These are phyloP conservation scores for Penicillium samsonianum DNA, from an alignment of 495 filamentous ascomycete species.

Conservation along the genomic window DNA sequence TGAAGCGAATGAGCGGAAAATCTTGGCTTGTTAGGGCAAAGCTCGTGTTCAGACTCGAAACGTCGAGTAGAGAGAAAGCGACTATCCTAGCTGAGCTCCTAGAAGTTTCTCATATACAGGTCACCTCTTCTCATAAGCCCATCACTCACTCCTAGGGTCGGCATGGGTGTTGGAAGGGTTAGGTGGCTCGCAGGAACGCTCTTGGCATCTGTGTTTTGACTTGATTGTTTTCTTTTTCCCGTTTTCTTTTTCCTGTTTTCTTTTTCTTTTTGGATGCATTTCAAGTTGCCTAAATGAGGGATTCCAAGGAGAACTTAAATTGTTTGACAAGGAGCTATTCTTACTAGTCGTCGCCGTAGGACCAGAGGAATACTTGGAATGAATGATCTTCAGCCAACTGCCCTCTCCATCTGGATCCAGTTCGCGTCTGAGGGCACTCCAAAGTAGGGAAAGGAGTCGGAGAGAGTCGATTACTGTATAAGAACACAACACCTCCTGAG, in stretches of 20 bases:
- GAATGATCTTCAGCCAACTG: neutral
- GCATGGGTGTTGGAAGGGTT: neutral
- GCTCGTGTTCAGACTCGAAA: slow-evolving; percentile 2
- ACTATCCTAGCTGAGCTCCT: slow-evolving; percentile 2
- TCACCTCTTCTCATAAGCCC: too few relatives aligned
- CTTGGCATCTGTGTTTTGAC: neutral
- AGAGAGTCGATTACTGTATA: neutral
- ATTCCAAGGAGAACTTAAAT: neutral
- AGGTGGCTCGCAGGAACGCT: neutral
- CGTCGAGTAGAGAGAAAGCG: neutral
- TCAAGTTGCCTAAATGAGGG: neutral
- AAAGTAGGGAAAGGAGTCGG: neutral
- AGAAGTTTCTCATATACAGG: slow-evolving; percentile 4
- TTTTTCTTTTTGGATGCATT: neutral
- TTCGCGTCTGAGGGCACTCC: neutral
- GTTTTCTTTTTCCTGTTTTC: too few relatives aligned
- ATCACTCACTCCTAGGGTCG: neutral
- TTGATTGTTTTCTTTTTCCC: neutral
- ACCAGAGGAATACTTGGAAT: neutral
- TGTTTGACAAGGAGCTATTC: neutral
- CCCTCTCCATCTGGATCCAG: neutral
- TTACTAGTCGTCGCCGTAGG: neutral
- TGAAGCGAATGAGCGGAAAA: neutral
- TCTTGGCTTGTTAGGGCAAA: slow-evolving; percentile 5
- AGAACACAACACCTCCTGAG: neutral